Evolutionary conservation across 164 flowering plant species (phyloP).

Genomic region (Tetracentron sinense): DNA sequence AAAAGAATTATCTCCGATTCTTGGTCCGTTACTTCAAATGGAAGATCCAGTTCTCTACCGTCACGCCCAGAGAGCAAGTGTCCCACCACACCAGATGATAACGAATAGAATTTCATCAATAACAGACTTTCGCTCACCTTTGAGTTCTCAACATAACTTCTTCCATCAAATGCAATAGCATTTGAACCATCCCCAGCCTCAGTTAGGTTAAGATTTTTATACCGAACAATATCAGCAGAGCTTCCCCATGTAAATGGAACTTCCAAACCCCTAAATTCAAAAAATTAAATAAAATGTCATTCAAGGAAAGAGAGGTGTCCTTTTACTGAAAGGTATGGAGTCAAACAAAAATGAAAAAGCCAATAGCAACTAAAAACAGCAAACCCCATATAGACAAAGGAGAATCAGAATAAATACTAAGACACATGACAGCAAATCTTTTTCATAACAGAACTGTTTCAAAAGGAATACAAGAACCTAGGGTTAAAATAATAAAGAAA

Average conservation of each 20-base stretch:
- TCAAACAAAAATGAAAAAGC: background rate
- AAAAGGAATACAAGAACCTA: too few species aligned
- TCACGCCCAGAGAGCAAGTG: slow-evolving; percentile 59
- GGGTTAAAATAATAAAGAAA: too few species aligned
- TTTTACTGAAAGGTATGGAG: background rate
- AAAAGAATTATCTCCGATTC: slow-evolving; percentile 54
- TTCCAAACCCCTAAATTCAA: slow-evolving; percentile 41
- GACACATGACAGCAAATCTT: too few species aligned
- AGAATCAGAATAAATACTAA: too few species aligned
- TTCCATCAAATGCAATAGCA: slow-evolving; percentile 17
- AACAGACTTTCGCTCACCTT: slow-evolving; percentile 67
- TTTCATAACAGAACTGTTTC: too few species aligned
- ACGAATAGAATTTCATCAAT: slow-evolving; percentile 77
- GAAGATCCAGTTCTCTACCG: slow-evolving; percentile 63
- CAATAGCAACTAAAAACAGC: too few species aligned
- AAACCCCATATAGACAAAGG: too few species aligned
- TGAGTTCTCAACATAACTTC: slow-evolving; percentile 55
- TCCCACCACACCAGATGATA: slow-evolving; percentile 51
- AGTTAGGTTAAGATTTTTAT: slow-evolving; percentile 19
- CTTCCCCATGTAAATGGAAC: slow-evolving; percentile 60
- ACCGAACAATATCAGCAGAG: slow-evolving; percentile 30
- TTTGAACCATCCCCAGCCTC: slow-evolving; percentile 15
- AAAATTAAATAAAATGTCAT: too few species aligned
- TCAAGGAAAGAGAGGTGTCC: too few species aligned
- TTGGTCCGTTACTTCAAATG: slow-evolving; percentile 76